Conservation (phyloP, 305 asterid species). For the Caryopteris hybrid region DNA sequence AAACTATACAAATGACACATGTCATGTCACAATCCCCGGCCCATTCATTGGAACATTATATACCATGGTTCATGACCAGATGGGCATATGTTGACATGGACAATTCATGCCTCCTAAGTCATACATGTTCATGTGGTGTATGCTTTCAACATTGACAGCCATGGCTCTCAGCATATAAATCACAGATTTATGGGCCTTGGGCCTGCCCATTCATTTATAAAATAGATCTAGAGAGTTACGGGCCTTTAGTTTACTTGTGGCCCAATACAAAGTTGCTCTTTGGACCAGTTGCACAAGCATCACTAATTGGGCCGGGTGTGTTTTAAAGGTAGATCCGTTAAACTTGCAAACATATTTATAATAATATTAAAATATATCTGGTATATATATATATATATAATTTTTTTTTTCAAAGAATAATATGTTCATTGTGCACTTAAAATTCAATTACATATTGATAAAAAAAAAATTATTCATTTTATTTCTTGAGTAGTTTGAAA, state of each 20-base stretch:
- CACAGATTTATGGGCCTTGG: neutral
- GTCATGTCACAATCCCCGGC: conserved; percentile 9
- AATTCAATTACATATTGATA: too few species aligned
- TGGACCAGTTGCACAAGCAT: too few species aligned
- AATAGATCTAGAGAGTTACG: neutral
- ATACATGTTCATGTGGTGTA: neutral
- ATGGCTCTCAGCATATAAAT: neutral
- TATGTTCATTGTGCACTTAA: too few species aligned
- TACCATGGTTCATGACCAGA: neutral
- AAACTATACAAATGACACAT: neutral
- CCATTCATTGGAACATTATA: conserved; percentile 1
- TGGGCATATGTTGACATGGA: conserved; percentile 12
- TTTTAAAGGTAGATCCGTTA: too few species aligned
- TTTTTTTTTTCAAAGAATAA: too few species aligned
- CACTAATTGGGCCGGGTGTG: too few species aligned
- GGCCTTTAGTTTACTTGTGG: neutral
- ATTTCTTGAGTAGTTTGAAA: too few species aligned
- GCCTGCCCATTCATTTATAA: neutral
- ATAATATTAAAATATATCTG: too few species aligned
- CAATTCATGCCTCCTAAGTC: conserved; percentile 7
- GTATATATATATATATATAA: too few species aligned
- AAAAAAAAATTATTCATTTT: too few species aligned
- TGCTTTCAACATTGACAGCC: neutral
- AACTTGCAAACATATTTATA: too few species aligned
- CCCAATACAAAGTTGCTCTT: neutral